Conservation (phyloP, 2,329 filamentous ascomycete genomes). For the Elsinoe necatrix region DNA sequence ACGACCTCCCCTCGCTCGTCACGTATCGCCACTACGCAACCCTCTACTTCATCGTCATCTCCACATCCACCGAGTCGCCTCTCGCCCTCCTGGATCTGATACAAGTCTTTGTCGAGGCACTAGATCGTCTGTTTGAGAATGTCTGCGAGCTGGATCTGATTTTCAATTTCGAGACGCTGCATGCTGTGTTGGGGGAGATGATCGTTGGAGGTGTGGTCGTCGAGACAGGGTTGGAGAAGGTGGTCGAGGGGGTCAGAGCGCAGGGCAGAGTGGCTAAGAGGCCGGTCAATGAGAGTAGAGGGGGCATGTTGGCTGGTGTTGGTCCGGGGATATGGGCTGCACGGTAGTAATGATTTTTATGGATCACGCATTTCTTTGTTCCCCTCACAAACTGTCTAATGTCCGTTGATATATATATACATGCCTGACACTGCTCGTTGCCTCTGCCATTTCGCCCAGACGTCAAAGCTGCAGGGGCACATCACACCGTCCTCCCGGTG, state of each 20-base stretch:
- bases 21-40: constrained; percentile 98
- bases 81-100: constrained; percentile 93
- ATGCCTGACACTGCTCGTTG: not conserved
- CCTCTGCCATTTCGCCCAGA: not conserved
- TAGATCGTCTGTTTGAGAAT: constrained; percentile 94
- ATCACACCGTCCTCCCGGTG: not conserved
- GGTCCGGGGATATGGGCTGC: constrained; percentile 31
- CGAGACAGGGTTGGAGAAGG: constrained; percentile 81
- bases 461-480: not conserved
- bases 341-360: constrained; percentile 22
- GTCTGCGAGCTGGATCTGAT: constrained; percentile 97
- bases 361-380: not conserved
- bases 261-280: constrained; percentile 72
- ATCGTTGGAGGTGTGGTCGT: constrained; percentile 91
- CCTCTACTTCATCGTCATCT: constrained; percentile 97
- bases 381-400: not conserved
- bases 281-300: constrained; percentile 62
- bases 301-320: constrained; percentile 36
- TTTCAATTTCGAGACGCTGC: constrained; percentile 96
- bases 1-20: constrained; percentile 87
- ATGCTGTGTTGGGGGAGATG: constrained; percentile 87
- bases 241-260: constrained; percentile 70
- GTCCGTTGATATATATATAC: not conserved
- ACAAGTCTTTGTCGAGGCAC: constrained; percentile 92
- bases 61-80: constrained; percentile 89